These are phyloP conservation scores for Linderniella brevidens DNA, from an alignment of 257 asterid genomes.

Conservation along the genomic window DNA sequence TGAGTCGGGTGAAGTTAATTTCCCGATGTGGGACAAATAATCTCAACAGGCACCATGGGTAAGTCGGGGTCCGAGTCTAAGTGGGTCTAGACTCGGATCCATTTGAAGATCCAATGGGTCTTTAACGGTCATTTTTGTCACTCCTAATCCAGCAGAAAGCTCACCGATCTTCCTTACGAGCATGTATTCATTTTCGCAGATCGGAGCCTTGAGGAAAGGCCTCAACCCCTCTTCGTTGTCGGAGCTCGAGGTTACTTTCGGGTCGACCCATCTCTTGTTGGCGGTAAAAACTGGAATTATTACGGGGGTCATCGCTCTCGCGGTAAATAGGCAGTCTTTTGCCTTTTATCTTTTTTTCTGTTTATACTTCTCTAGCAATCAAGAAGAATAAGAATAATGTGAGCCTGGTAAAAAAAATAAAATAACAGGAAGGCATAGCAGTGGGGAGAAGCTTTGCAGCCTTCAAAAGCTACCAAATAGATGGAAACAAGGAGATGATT, in stretches of 20 bases:
- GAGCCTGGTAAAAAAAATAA: not conserved
- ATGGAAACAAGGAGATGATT: constrained; percentile 96
- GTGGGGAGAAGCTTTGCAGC: constrained; percentile 93
- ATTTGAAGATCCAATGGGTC: too few relatives aligned
- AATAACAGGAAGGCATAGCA: constrained; percentile 86
- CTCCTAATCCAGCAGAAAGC: too few relatives aligned
- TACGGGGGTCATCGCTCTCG: constrained; percentile 79
- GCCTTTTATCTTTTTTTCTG: too few relatives aligned
- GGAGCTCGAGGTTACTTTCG: constrained; percentile 43
- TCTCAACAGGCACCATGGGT: too few relatives aligned
- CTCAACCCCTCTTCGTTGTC: constrained; percentile 68
- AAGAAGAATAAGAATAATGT: not conserved
- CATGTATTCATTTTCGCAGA: too few relatives aligned
- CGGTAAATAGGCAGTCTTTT: too few relatives aligned
- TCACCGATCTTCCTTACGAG: too few relatives aligned
- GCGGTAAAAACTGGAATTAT: constrained; percentile 78
- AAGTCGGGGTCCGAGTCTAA: too few relatives aligned
- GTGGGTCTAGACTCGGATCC: too few relatives aligned
- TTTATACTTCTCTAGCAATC: not conserved
- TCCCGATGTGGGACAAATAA: too few relatives aligned
- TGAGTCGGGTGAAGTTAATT: too few relatives aligned
- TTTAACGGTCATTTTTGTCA: too few relatives aligned
- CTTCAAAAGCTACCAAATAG: constrained; percentile 82
- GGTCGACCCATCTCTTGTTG: constrained; percentile 37
- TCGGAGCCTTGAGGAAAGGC: constrained; percentile 86